Evolutionary conservation across 176 grass and related monocot species (phyloP), one percentile per base, ranked within the genome.

Genomic region (Dactylis glomerata): DNA sequence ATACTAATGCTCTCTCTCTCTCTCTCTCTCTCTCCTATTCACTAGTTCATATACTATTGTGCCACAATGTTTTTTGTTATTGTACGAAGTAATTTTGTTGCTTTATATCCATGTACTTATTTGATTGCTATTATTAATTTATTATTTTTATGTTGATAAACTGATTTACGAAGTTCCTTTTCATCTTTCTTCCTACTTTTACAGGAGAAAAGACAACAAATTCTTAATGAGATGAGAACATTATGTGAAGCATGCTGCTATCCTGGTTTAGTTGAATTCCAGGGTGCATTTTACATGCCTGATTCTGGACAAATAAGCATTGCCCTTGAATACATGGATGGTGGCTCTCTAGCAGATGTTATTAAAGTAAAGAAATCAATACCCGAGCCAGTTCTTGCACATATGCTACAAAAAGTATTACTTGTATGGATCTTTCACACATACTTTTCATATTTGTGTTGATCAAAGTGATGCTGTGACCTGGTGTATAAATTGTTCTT

Each of bases 321-420:
- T 46, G 96, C 93, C 13, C 85, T 98, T 79, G 96, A 98, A 85
- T 98, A 95, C 83, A 95, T 98, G 93, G 96, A 98, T 83, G 93
- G 89, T 84, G 96, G 96, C 80, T 98, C 96, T 59, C 75, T 98
- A 86, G 96, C 96, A 36, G 93, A 98, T 70, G 86, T 95, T 86
- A 69, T 98, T 44, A 88, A 27, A 49, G 68, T 95, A 22, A 92
- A 98, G 86, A 95, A 92, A 57, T 87, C 79, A 63, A 92, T 98
- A 90, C 87, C 96, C 28, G 96, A 98, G 80, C 89, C 83, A 64
- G 79, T 95, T 89, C 89, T 98, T 83, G 77, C 96, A 45, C 86
- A 82, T 85, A 85, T 98, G 68, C 85, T 98, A 63, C 79, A 87
- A 27, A 98, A 90, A 90, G 45, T 95, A 73, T 90, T 98, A 70